phyloP scores from a whole-genome alignment of 495 filamentous ascomycete genomes.

The Sporormia fimetaria region DNA sequence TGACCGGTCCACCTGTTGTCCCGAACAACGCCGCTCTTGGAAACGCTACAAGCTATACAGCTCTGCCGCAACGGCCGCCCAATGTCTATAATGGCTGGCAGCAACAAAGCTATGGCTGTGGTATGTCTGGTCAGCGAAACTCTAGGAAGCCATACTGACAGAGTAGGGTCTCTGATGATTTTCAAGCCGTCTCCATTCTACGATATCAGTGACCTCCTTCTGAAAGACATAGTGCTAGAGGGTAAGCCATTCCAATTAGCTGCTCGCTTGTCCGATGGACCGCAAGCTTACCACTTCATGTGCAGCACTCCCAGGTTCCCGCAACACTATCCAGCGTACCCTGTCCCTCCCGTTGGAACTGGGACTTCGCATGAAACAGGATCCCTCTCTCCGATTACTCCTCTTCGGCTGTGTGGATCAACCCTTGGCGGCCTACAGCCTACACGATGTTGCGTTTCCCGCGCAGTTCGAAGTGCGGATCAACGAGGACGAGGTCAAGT shows the following conservation, averaged over 20 bases:
- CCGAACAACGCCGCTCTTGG: no score
- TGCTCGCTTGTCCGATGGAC: not conserved
- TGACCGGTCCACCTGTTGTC: not conserved
- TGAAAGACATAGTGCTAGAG: slow-evolving; percentile 25
- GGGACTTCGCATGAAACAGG: slow-evolving; percentile 40
- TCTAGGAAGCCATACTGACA: slow-evolving; percentile 6
- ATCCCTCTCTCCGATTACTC: slow-evolving; percentile 55
- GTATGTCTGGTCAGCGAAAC: slow-evolving; percentile 1
- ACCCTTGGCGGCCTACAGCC: slow-evolving; percentile 43
- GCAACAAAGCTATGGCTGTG: no score
- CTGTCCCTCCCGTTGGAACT: slow-evolving; percentile 42
- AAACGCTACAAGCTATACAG: no score
- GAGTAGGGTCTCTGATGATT: not conserved
- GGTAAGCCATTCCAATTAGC: no score
- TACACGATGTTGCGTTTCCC: slow-evolving; percentile 73
- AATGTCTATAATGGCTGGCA: no score
- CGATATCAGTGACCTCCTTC: slow-evolving; percentile 27
- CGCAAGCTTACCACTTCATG: not conserved
- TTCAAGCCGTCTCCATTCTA: slow-evolving; percentile 33
- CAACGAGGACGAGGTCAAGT: slow-evolving; percentile 75
- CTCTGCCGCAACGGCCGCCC: no score
- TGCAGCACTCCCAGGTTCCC: slow-evolving; percentile 35
- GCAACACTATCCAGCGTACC: slow-evolving; percentile 42
- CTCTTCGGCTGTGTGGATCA: slow-evolving; percentile 62
- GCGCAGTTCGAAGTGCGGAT: slow-evolving; percentile 85